Base-by-base conservation (phyloP, 331 rosid species). In the Quercus tomentella region DNA sequence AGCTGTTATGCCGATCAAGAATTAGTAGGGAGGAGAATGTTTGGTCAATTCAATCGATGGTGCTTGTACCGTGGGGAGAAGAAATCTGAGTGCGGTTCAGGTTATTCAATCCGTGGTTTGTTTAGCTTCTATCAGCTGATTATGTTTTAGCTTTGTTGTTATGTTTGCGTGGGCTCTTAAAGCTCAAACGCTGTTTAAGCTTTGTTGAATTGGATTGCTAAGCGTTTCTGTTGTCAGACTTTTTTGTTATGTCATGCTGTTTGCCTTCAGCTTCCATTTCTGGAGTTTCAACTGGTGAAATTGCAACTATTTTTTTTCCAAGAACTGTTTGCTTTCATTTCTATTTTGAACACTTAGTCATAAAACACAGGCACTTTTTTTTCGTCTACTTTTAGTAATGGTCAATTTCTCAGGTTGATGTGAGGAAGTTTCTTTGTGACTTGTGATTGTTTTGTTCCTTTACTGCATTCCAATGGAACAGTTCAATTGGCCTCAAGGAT, bases 61-160 rank as follows among this genome's bases (percentile, higher is more conserved):
- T 49, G 54, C 86, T n/a, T 71, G 56, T 56, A 41, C 86, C 89
- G 82, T 71, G 90, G 89, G 88, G 75, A 52, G 85, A 85, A 81
- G 91, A 86, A 80, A 87, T 82, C 88, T 87, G 88, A 79, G 74
- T 75, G 51, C 78, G 71, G 73, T 72, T 82, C 91, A 89, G 94
- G 85, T 86, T 87, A 77, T 82, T 74, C 80, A 55, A 76, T 88
- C 86, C 88, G 80, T 74, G 91, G 94, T 67, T 85, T 76, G 77
- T 80, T 87, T 56, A 68, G 82, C 56, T 82, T 37, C 79, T 74
- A 43, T 81, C 78, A 79, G 85, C 81, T 57, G 65, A 77, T 79
- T 77, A 12, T 78, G 77, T 84, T 82, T 68, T 81, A 16, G 72
- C 73, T 58, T 31, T 74, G 67, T 86, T 83, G 82, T 62, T 83